Conservation (phyloP, 2,329 filamentous ascomycete species). For the Alternaria dauci region DNA sequence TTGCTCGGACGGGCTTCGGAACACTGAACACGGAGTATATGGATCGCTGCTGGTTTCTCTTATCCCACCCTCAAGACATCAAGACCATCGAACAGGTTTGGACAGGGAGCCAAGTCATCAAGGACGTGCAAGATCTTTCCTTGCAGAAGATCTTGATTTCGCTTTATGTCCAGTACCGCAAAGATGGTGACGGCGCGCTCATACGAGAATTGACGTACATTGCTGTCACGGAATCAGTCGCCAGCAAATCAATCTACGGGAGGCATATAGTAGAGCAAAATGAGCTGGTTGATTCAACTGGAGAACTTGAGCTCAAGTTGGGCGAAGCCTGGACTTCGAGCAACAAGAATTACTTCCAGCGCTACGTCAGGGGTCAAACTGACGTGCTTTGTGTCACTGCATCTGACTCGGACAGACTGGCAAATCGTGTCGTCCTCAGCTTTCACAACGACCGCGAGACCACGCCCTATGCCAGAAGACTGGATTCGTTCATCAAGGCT, state of each 20-base stretch:
- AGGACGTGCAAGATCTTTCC: neutral
- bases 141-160: neutral
- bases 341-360: neutral
- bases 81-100: neutral
- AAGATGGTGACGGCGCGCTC: neutral
- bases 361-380: neutral
- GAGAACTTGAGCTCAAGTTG: neutral
- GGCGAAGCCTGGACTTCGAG: conserved; percentile 4
- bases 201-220: conserved; percentile 8
- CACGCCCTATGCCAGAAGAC: neutral
- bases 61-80: neutral
- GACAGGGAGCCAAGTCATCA: neutral
- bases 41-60: neutral
- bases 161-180: neutral
- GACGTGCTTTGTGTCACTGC: neutral
- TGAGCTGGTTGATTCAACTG: neutral
- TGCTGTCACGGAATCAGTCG: neutral
- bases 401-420: neutral
- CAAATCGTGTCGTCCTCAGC: neutral
- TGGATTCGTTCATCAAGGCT: neutral
- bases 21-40: neutral
- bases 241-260: neutral
- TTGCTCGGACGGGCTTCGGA: neutral
- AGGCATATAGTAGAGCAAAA: neutral
- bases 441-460: neutral